Base-by-base conservation (phyloP, 2,329 filamentous ascomycete species). In the Tolypocladium inflatum region DNA sequence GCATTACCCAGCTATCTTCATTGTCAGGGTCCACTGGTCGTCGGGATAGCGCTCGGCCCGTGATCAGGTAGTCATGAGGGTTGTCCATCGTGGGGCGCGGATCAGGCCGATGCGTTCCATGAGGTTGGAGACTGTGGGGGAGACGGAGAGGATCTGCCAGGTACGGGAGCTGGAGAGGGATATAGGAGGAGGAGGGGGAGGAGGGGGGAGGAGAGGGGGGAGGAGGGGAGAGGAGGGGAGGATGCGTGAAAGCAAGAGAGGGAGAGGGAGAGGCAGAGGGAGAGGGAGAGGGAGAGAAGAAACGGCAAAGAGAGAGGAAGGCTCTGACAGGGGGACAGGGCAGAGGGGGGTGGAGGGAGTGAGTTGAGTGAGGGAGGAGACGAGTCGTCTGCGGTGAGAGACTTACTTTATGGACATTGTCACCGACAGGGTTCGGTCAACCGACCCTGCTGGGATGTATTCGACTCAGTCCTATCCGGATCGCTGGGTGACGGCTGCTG, bases 1-100 rank as follows among this genome's bases (percentile, higher is more conserved):
- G 85, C 92, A 97, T 97, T 52, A 97, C 93, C 93, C 93, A 97
- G 67, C 82, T 85, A 69, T 75, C 72, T 65, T 72, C 72, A 70
- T 82, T 76, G 76, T 84, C 75, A 84, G 80, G 76, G 69, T 81
- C 73, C 59, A 72, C 68, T 57, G 65, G 66, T 63, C 68, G 67
- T 63, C 70, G 67, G 54, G 68, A 62, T 63, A 65, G 65, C 62
- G 69, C 63, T 62, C 67, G 68, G 63, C 66, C 70, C 59, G 71
- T 67, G 64, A 74, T 72, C 59, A 74, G 68, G 63, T 74, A 74
- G 64, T 74, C 72, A 66, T 72, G 71, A 65, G 72, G 72, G 59
- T 74, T 74, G 65, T 74, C 70, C 72, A 74, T 74, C 65, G 61
- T 70, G 69, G 64, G 63, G 64, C 62, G 64, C 64, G 63, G 64